These are phyloP conservation scores for Aspergillus tamarii DNA, from an alignment of 2,329 filamentous ascomycete genomes.

Conservation along the genomic window DNA sequence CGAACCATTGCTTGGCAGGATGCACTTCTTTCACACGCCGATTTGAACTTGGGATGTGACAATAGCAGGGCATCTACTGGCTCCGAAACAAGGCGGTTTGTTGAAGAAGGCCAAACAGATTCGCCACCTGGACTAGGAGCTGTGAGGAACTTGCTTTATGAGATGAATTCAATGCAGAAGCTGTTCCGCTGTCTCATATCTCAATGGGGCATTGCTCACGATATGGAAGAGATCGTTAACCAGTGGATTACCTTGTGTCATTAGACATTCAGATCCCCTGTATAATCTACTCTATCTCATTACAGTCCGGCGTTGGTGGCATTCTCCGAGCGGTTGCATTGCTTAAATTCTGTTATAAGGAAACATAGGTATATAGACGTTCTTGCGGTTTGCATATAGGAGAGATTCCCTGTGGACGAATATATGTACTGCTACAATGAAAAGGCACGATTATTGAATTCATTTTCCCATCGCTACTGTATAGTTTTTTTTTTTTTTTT, in stretches of 20 bases:
- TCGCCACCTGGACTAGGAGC: conserved; percentile 26
- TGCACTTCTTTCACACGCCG: conserved; percentile 36
- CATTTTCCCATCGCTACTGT: no score
- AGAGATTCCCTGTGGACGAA: not conserved
- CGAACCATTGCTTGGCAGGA: conserved; percentile 47
- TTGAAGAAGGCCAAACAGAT: conserved; percentile 33
- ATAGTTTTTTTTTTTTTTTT: not conserved
- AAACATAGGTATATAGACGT: not conserved
- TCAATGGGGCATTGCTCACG: conserved; percentile 51
- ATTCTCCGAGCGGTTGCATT: not conserved
- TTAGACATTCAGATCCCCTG: conserved; percentile 18
- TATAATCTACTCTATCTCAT: not conserved
- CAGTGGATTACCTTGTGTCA: conserved; percentile 50
- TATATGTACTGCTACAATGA: not conserved
- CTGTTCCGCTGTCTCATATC: conserved; percentile 48
- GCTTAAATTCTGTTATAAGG: not conserved
- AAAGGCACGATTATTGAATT: not conserved
- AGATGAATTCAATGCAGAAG: conserved; percentile 53
- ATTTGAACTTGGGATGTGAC: conserved; percentile 32
- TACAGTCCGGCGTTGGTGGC: not conserved
- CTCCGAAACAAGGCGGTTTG: conserved; percentile 44
- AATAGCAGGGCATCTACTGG: conserved; percentile 25
- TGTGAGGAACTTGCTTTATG: conserved; percentile 49
- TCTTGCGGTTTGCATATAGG: not conserved
- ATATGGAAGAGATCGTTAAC: conserved; percentile 50